A percentile compares a stretch with the other conserved stretches of the same genome.
Conservation (phyloP, 176 grass and related monocot genomes). For the Carex myosuroides region DNA sequence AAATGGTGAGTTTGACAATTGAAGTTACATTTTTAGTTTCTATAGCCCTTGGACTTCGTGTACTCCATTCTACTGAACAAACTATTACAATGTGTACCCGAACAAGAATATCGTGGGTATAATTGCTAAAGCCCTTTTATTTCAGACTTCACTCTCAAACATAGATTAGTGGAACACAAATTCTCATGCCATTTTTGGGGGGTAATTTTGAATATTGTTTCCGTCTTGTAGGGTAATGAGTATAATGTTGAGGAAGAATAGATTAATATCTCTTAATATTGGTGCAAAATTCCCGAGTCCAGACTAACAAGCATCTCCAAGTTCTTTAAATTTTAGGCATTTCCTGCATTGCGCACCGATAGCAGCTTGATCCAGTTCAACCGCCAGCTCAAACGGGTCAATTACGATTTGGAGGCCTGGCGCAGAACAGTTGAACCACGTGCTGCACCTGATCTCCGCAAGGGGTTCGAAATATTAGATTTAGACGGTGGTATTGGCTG, state of each 20-base stretch:
- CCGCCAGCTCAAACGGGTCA: constrained; percentile 79
- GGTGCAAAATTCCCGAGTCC: neutral
- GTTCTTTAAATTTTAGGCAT: constrained; percentile 39
- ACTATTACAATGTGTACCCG: neutral
- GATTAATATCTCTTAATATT: neutral
- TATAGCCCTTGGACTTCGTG: neutral
- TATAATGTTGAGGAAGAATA: neutral
- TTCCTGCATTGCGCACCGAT: constrained; percentile 77
- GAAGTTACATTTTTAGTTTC: constrained; percentile 6
- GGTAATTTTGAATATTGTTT: neutral
- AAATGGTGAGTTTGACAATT: constrained; percentile 67
- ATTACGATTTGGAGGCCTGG: constrained; percentile 70
- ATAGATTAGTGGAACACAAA: neutral
- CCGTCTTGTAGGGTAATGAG: neutral
- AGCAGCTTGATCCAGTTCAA: constrained; percentile 93
- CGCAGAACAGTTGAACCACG: constrained; percentile 76
- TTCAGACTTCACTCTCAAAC: neutral
- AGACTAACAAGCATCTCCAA: neutral
- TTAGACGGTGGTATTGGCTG: constrained; percentile 75
- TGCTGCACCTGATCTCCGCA: constrained; percentile 57
- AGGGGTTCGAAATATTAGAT: constrained; percentile 85
- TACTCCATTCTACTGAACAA: neutral
- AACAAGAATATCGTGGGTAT: neutral
- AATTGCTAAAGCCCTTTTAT: neutral
- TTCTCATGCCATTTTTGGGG: neutral